Conservation (phyloP, 352 stramenopile species). For the Albugo candida region DNA sequence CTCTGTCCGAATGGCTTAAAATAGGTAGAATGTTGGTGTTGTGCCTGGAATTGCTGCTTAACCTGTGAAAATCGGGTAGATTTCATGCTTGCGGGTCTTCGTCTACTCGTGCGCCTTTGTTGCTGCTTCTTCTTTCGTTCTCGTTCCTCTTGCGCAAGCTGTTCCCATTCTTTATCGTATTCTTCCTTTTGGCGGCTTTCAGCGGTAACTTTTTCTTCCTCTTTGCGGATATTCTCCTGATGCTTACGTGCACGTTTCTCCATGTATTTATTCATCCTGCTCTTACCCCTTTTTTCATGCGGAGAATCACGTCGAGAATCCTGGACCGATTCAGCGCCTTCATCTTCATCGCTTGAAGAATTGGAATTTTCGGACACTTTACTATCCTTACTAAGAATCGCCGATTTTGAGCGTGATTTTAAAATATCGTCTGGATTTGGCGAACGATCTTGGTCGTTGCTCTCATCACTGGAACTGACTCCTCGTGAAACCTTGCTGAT, state of each 20-base stretch:
- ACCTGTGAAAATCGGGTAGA: slow-evolving; percentile 68
- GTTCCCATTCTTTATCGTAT: slow-evolving; percentile 77
- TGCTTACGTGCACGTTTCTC: slow-evolving; percentile 56
- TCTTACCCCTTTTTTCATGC: slow-evolving; percentile 20
- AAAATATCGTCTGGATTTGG: not conserved
- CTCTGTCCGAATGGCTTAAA: too few relatives aligned
- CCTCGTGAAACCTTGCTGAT: too few relatives aligned
- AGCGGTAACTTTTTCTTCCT: slow-evolving; percentile 44
- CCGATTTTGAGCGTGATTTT: too few relatives aligned
- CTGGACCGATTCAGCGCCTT: not conserved
- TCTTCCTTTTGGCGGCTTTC: slow-evolving; percentile 65
- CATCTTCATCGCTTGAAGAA: slow-evolving; percentile 2
- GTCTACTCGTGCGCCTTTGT: slow-evolving; percentile 35
- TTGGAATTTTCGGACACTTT: slow-evolving; percentile 1
- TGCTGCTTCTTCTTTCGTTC: slow-evolving; percentile 70
- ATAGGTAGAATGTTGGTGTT: slow-evolving; percentile 17
- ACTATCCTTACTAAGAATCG: too few relatives aligned
- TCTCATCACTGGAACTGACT: not conserved
- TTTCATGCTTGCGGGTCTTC: slow-evolving; percentile 64
- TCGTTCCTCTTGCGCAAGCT: slow-evolving; percentile 72
- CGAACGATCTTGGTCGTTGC: slow-evolving; percentile 2
- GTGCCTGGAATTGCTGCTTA: slow-evolving; percentile 63
- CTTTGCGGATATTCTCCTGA: slow-evolving; percentile 56
- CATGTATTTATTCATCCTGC: slow-evolving; percentile 81
- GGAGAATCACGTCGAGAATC: not conserved